Evolutionary conservation across 1,284 basidiomycete genomes (phyloP).

Genomic region (Fomitopsis palustris): DNA sequence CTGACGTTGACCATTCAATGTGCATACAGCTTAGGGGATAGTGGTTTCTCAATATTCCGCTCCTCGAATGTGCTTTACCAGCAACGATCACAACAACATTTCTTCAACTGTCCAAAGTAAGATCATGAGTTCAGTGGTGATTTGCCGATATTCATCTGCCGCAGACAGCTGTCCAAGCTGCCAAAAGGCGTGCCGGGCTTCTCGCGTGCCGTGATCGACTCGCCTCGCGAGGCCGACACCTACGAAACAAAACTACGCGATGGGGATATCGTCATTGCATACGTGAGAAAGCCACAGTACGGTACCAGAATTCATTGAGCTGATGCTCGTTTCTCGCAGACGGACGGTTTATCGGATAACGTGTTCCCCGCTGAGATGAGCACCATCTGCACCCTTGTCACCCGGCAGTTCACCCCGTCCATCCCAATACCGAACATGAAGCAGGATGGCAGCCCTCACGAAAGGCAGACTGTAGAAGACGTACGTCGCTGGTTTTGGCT

Average conservation of each 20-base stretch:
- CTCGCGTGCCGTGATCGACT: slow-evolving; percentile 50
- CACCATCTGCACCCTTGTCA: slow-evolving; percentile 62
- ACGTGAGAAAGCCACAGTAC: slow-evolving; percentile 40
- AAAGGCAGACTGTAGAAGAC: neutral
- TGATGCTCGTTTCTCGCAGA: slow-evolving; percentile 39
- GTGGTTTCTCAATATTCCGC: slow-evolving; percentile 79
- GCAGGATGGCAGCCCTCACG: neutral
- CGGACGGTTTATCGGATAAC: slow-evolving; percentile 87
- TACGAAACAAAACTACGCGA: slow-evolving; percentile 65
- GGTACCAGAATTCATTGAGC: neutral
- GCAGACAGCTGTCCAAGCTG: slow-evolving; percentile 69
- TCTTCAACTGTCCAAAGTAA: slow-evolving; percentile 79
- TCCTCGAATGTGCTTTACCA: slow-evolving; percentile 61
- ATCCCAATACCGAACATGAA: neutral
- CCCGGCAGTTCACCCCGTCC: slow-evolving; percentile 33
- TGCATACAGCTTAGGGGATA: slow-evolving; percentile 74
- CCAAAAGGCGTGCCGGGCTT: slow-evolving; percentile 44
- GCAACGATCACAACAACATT: slow-evolving; percentile 71
- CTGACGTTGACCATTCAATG: neutral
- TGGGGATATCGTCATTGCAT: slow-evolving; percentile 71
- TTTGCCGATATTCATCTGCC: neutral
- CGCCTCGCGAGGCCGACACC: slow-evolving; percentile 63
- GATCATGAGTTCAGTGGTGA: neutral
- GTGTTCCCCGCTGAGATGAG: slow-evolving; percentile 73
- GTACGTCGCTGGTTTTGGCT: neutral